A percentile compares a stretch with the other conserved stretches of the same genome.
phyloP scores from a whole-genome alignment of 2,329 filamentous ascomycete species.

The Fusarium odoratissimum region DNA sequence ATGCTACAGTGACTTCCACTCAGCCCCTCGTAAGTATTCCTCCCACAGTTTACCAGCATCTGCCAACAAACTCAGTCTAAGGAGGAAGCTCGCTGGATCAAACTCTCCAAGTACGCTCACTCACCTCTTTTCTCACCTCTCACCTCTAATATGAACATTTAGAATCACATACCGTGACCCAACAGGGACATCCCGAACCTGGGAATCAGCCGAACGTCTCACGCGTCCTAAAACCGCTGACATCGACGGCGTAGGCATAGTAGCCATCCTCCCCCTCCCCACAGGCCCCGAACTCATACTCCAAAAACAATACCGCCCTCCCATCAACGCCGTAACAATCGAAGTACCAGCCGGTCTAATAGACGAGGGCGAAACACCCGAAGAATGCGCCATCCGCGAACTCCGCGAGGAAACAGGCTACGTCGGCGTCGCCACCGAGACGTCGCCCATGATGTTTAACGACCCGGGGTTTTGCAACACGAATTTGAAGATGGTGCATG shows the following conservation, averaged over 20 bases:
- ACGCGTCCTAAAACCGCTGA: conserved; percentile 71
- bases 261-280: conserved; percentile 72
- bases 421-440: conserved; percentile 64
- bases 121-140: neutral
- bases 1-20: conserved; percentile 57
- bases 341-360: conserved; percentile 74
- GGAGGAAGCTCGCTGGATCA: conserved; percentile 69
- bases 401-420: conserved; percentile 76
- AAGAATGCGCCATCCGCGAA: conserved; percentile 72
- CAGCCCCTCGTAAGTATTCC: conserved; percentile 55
- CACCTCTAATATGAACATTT: neutral
- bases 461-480: conserved; percentile 76
- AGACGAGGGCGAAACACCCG: conserved; percentile 70
- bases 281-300: conserved; percentile 68
- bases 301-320: conserved; percentile 75
- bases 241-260: conserved; percentile 79
- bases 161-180: conserved; percentile 75
- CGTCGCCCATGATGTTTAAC: conserved; percentile 74
- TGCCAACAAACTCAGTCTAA: conserved; percentile 52
- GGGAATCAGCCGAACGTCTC: conserved; percentile 79
- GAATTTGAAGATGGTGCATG: conserved; percentile 76
- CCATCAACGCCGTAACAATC: conserved; percentile 68
- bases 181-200: conserved; percentile 67
- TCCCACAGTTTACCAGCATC: no score
- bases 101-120: conserved; percentile 63